A percentile compares a stretch with the other conserved stretches of the same genome.
Evolutionary conservation across 768 basidiomycete species (phyloP).

Genomic region (Coprinopsis cinerea): DNA sequence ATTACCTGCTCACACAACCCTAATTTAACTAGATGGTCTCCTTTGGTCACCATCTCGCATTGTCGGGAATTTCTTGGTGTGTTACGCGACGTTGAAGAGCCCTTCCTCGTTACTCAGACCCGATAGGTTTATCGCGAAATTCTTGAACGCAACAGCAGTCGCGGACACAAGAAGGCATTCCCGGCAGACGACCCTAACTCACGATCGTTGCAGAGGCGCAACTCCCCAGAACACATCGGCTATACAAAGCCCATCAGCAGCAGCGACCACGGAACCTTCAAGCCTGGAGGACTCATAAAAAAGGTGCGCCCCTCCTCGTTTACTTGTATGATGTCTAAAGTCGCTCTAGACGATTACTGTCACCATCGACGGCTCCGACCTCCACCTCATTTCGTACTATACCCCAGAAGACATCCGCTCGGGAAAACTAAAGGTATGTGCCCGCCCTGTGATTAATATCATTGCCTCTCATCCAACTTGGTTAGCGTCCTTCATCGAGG

Average conservation of each 20-base stretch:
- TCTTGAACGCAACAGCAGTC: slow-evolving; percentile 57
- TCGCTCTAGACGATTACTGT: slow-evolving; percentile 73
- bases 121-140: slow-evolving; percentile 77
- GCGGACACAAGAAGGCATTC: slow-evolving; percentile 45
- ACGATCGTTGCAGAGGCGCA: slow-evolving; percentile 30
- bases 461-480: too few relatives aligned
- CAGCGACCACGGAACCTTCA: slow-evolving; percentile 56
- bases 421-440: slow-evolving; percentile 51
- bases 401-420: slow-evolving; percentile 70
- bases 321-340: neutral
- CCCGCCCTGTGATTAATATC: too few relatives aligned
- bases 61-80: slow-evolving; percentile 77
- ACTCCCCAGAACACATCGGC: slow-evolving; percentile 35
- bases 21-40: slow-evolving; percentile 44
- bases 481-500: slow-evolving; percentile 61
- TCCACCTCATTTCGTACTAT: slow-evolving; percentile 83
- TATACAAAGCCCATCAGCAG: slow-evolving; percentile 28
- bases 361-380: slow-evolving; percentile 69
- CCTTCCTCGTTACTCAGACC: slow-evolving; percentile 1
- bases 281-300: slow-evolving; percentile 72
- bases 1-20: slow-evolving; percentile 13
- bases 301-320: slow-evolving; percentile 40
- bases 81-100: slow-evolving; percentile 15
- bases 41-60: slow-evolving; percentile 84
- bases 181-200: slow-evolving; percentile 42